Conservation (phyloP, 192 early-diverging fungal genomes). For the Thamnidium elegans region DNA sequence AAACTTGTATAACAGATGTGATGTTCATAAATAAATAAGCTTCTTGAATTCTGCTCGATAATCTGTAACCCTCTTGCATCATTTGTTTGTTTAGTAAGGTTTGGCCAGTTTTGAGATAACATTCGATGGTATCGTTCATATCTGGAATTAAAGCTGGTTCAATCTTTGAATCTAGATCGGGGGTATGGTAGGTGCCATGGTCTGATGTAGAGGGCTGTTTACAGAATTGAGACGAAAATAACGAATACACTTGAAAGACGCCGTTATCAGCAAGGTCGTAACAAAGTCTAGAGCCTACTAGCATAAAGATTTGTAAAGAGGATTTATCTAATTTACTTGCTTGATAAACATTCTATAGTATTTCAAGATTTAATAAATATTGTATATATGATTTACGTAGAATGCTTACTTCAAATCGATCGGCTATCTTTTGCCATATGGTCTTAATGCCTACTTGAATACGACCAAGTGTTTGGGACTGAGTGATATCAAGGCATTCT, state of each 20-base stretch:
- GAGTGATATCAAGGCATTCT: constrained; percentile 41
- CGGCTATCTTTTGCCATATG: constrained; percentile 40
- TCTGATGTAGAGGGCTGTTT: neutral
- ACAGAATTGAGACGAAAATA: constrained; percentile 1
- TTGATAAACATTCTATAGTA: constrained; percentile 8
- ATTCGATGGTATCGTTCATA: constrained; percentile 11
- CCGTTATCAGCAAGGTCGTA: constrained; percentile 37
- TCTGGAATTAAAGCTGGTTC: constrained; percentile 8
- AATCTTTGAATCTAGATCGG: neutral
- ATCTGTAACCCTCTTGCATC: constrained; percentile 17
- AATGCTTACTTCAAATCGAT: constrained; percentile 30
- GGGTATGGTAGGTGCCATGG: neutral
- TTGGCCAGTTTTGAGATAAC: constrained; percentile 20
- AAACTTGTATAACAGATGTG: constrained; percentile 9
- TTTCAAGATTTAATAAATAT: too few relatives aligned
- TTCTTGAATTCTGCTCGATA: constrained; percentile 14
- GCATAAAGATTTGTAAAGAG: constrained; percentile 15
- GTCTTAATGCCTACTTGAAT: constrained; percentile 35
- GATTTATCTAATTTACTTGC: neutral
- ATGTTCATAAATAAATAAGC: constrained; percentile 4
- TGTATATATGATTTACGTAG: too few relatives aligned
- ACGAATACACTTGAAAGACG: constrained; percentile 16
- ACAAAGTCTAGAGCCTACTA: constrained; percentile 34
- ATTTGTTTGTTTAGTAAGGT: constrained; percentile 20
- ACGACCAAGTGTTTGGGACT: constrained; percentile 29